A percentile compares a stretch with the other conserved stretches of the same genome.
phyloP scores from a whole-genome alignment of 805 yeast species.

The Candida krabiensis region DNA sequence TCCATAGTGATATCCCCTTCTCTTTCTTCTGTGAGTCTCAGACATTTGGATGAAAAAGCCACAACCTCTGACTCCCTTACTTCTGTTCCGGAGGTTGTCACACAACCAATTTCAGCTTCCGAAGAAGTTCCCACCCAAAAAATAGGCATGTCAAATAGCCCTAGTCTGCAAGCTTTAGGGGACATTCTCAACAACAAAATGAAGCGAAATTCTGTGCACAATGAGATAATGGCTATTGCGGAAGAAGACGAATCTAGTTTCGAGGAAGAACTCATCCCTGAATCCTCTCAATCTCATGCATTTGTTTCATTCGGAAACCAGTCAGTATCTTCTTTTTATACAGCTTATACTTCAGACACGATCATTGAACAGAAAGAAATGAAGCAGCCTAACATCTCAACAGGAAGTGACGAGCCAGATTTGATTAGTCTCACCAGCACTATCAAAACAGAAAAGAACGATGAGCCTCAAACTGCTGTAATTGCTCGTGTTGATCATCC shows the following conservation, averaged over 20 bases:
- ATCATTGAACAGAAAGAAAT: conserved; percentile 6
- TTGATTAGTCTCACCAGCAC: conserved; percentile 33
- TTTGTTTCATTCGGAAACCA: conserved; percentile 14
- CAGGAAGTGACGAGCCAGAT: conserved; percentile 23
- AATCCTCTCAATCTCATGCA: neutral
- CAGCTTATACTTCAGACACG: conserved; percentile 29
- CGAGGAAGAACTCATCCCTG: conserved; percentile 9
- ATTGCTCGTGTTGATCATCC: conserved; percentile 1
- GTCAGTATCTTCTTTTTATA: conserved; percentile 32
- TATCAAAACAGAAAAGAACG: conserved; percentile 7
- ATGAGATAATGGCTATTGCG: conserved; percentile 12
- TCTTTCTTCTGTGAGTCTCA: conserved; percentile 23
- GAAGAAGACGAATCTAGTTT: conserved; percentile 18
- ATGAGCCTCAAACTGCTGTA: neutral
- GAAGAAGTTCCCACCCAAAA: conserved; percentile 31
- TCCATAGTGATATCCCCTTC: conserved; percentile 36
- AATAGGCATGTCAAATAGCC: conserved; percentile 35
- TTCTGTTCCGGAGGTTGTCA: neutral
- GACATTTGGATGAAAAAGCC: neutral
- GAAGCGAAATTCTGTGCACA: conserved; percentile 1
- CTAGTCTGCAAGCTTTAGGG: conserved; percentile 36
- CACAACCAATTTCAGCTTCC: neutral
- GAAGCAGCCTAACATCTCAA: conserved; percentile 5
- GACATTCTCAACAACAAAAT: conserved; percentile 32
- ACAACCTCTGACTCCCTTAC: conserved; percentile 5